phyloP scores from a whole-genome alignment of 805 yeast species.

The Ogataea degrootiae region DNA sequence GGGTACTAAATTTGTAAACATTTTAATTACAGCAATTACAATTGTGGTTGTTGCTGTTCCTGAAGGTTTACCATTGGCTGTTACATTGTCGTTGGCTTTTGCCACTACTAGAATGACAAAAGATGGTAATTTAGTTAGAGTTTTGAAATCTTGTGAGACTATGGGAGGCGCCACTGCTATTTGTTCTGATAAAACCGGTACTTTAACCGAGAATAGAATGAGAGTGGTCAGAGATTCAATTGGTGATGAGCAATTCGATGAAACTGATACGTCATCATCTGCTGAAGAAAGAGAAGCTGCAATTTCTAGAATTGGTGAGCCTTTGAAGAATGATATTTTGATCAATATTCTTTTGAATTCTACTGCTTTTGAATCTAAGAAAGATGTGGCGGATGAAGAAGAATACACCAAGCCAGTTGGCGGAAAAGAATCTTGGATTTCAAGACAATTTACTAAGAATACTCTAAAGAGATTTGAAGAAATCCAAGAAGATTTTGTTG shows the following conservation, averaged over 20 bases:
- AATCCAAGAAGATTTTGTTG: constrained; percentile 82
- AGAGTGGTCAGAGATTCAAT: constrained; percentile 75
- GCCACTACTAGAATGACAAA: constrained; percentile 98
- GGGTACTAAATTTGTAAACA: constrained; percentile 79
- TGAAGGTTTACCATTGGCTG: constrained; percentile 97
- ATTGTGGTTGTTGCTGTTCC: constrained; percentile 98
- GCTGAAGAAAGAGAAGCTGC: neutral
- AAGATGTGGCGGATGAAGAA: constrained; percentile 13
- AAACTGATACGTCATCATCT: constrained; percentile 27
- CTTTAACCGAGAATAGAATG: constrained; percentile 92
- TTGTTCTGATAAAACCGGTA: constrained; percentile 97
- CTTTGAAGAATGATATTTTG: constrained; percentile 28
- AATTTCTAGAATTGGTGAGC: constrained; percentile 5
- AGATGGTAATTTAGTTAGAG: constrained; percentile 94
- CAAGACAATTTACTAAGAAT: neutral
- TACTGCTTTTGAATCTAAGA: constrained; percentile 77
- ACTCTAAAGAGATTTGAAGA: constrained; percentile 34
- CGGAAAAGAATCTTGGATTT: neutral
- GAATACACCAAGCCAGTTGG: neutral
- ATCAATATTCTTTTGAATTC: constrained; percentile 75
- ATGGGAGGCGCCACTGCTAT: constrained; percentile 98
- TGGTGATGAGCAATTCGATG: constrained; percentile 56
- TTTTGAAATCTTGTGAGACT: constrained; percentile 89
- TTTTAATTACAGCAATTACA: constrained; percentile 86
- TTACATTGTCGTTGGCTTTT: constrained; percentile 92